Conservation (phyloP, 2,329 filamentous ascomycete species). For the Laburnicola sp. region DNA sequence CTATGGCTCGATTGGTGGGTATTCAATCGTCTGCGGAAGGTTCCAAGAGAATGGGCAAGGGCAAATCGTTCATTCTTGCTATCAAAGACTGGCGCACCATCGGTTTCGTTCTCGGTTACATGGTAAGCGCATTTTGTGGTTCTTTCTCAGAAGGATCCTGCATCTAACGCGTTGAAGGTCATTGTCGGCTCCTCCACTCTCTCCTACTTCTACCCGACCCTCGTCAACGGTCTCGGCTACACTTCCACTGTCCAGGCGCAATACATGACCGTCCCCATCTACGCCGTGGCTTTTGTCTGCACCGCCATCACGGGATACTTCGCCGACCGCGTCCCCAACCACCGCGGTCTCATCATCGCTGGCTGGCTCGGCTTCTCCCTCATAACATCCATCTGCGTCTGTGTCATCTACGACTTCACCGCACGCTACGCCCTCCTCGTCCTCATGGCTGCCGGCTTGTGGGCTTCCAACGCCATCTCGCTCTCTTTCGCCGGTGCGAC, state of each 20-base stretch:
- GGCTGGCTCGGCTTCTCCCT: no score
- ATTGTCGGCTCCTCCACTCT: conserved; percentile 33
- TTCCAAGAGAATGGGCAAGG: no score
- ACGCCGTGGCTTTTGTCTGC: conserved; percentile 27
- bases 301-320: conserved; percentile 27
- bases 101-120: conserved; percentile 28
- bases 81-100: conserved; percentile 29
- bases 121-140: conserved; percentile 9
- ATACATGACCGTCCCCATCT: conserved; percentile 29
- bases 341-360: conserved; percentile 3
- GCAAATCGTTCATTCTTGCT: conserved; percentile 19
- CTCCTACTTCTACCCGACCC: conserved; percentile 28
- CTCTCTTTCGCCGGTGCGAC: conserved; percentile 25
- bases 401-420: conserved; percentile 27
- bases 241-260: conserved; percentile 9
- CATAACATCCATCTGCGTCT: conserved; percentile 14
- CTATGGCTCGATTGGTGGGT: no score
- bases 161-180: neutral
- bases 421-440: conserved; percentile 31
- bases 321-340: conserved; percentile 19
- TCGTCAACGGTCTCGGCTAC: conserved; percentile 27
- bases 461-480: conserved; percentile 30
- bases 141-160: no score
- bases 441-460: conserved; percentile 31
- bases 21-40: no score